Evolutionary conservation across 257 asterid species (phyloP).

Genomic region (Solanum chiquidenum): DNA sequence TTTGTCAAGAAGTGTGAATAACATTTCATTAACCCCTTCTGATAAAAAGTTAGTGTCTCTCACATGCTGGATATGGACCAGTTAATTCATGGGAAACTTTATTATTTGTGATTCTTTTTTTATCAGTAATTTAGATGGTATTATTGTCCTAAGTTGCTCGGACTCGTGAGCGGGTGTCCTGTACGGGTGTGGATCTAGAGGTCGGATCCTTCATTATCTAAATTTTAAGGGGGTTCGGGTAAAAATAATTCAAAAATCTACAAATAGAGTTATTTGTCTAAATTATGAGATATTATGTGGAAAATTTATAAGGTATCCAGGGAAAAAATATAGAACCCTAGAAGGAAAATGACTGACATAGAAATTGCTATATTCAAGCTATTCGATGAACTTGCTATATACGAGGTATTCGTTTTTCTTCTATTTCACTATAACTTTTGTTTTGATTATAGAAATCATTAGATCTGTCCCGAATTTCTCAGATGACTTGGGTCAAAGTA

Average conservation of each 20-base stretch:
- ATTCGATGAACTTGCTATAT: neutral
- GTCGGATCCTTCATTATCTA: neutral
- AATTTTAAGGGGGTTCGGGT: neutral
- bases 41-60: neutral
- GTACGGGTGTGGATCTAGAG: neutral
- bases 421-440: neutral
- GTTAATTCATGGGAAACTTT: neutral
- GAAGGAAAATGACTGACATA: neutral
- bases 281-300: neutral
- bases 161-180: neutral
- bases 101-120: neutral
- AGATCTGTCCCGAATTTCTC: neutral
- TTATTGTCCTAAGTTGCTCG: neutral
- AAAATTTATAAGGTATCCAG: neutral
- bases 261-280: neutral
- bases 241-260: too few relatives aligned
- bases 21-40: neutral
- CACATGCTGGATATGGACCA: neutral
- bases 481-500: neutral
- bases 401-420: neutral
- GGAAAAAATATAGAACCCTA: neutral
- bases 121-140: neutral
- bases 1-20: neutral
- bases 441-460: neutral
- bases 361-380: neutral